A percentile compares a stretch with the other conserved stretches of the same genome.
phyloP scores from a whole-genome alignment of 2,329 filamentous ascomycete species.

The Diaporthe citrichinensis region DNA sequence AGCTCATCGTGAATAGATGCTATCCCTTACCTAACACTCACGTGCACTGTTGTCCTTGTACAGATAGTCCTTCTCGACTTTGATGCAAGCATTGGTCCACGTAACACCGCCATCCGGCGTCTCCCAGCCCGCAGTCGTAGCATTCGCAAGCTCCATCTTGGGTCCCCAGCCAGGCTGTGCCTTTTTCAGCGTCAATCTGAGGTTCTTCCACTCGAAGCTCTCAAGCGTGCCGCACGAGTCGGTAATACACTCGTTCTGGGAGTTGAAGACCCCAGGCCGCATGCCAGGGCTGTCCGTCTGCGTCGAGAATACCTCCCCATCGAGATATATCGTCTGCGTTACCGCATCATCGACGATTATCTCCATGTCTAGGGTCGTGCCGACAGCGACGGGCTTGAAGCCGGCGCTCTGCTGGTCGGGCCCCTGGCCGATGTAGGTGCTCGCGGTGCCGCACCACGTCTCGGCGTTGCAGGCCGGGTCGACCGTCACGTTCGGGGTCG shows the following conservation, averaged over 20 bases:
- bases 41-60: background rate
- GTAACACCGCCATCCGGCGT: background rate
- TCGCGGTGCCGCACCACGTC: conserved; percentile 6
- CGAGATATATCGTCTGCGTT: conserved; percentile 2
- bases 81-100: background rate
- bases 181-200: background rate
- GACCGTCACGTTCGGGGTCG: background rate
- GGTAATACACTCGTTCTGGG: conserved; percentile 4
- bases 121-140: conserved; percentile 14
- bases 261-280: conserved; percentile 1
- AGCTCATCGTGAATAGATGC: background rate
- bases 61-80: background rate
- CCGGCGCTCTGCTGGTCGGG: conserved; percentile 5
- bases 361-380: conserved; percentile 16
- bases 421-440: background rate
- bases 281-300: conserved; percentile 10
- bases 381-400: conserved; percentile 1
- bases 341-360: background rate
- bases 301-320: background rate
- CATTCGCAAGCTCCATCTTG: conserved; percentile 1
- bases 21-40: background rate
- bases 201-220: background rate
- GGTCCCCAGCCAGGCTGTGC: background rate
- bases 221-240: background rate
- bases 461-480: background rate